These are phyloP conservation scores for Mortierella sp. DNA, from an alignment of 371 early-diverging fungal species.

Conservation along the genomic window DNA sequence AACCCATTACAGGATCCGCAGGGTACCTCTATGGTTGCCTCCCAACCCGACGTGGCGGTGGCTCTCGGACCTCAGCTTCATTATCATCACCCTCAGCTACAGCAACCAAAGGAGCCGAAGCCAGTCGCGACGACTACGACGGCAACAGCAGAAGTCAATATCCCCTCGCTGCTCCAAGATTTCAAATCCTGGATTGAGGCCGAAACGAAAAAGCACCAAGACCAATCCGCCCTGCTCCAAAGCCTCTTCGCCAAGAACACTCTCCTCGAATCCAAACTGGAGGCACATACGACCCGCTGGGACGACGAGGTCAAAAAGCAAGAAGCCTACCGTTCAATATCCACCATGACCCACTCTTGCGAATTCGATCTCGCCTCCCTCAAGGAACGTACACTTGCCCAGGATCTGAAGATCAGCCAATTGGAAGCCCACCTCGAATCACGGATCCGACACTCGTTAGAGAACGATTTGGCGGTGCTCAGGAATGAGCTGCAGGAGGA, in stretches of 20 bases:
- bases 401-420: slow-evolving; percentile 7
- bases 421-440: neutral
- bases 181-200: neutral
- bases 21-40: too few species aligned
- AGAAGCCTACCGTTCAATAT: neutral
- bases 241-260: neutral
- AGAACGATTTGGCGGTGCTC: neutral
- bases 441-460: neutral
- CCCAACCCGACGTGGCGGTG: neutral
- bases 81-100: neutral
- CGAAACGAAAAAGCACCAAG: neutral
- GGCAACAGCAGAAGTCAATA: neutral
- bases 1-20: neutral
- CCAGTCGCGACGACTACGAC: too few species aligned
- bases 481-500: slow-evolving; percentile 1
- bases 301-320: neutral
- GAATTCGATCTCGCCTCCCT: neutral
- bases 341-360: neutral
- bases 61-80: neutral
- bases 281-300: neutral
- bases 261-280: neutral
- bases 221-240: neutral
- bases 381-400: neutral
- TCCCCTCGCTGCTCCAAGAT: neutral
- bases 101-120: neutral